These are phyloP conservation scores for Alloteropsis angusta DNA, from an alignment of 202 grass and related monocot genomes.

Conservation along the genomic window DNA sequence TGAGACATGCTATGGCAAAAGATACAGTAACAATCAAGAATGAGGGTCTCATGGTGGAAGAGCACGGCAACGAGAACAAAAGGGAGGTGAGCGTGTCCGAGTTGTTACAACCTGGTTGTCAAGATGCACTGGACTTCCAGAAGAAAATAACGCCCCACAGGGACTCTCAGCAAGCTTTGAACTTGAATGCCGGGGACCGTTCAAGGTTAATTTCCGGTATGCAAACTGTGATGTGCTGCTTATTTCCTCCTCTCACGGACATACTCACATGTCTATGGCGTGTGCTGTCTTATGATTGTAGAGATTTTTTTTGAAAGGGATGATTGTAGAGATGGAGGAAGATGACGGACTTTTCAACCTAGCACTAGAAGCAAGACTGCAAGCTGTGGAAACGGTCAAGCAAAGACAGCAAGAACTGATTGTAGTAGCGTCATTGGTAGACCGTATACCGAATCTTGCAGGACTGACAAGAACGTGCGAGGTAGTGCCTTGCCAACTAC, in stretches of 20 bases:
- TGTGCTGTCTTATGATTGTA: conserved; percentile 18
- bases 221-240: neutral
- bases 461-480: conserved; percentile 85
- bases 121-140: conserved; percentile 64
- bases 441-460: conserved; percentile 87
- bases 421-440: conserved; percentile 76
- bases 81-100: conserved; percentile 15
- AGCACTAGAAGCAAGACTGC: conserved; percentile 62
- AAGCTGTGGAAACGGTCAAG: conserved; percentile 59
- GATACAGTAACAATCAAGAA: conserved; percentile 71
- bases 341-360: conserved; percentile 61
- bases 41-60: conserved; percentile 38
- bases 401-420: conserved; percentile 67
- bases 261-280: neutral
- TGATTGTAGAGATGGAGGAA: conserved; percentile 55
- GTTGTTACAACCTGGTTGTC: conserved; percentile 7
- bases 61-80: neutral
- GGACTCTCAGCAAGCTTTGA: conserved; percentile 19
- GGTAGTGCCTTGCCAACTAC: conserved; percentile 14
- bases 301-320: no score
- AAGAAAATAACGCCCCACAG: conserved; percentile 70
- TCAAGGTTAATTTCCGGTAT: conserved; percentile 49
- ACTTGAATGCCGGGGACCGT: neutral
- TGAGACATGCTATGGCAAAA: conserved; percentile 63
- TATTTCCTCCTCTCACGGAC: neutral